Conservation (phyloP, 2,329 filamentous ascomycete genomes). For the Colletotrichum spinosum region DNA sequence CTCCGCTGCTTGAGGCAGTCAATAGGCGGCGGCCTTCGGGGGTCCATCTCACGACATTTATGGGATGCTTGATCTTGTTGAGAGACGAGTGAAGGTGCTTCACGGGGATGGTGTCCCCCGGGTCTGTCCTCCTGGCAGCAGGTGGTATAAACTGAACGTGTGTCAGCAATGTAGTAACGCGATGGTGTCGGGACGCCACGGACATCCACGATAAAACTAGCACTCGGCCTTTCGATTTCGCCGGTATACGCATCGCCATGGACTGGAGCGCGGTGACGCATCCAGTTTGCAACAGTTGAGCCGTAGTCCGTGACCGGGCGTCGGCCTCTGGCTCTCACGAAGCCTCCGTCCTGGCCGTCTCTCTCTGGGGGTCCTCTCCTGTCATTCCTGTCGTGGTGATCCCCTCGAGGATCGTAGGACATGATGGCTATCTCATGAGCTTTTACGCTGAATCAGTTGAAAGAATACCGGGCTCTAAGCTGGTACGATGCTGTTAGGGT, state of each 20-base stretch:
- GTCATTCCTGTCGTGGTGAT: conserved; percentile 56
- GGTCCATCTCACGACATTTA: conserved; percentile 98
- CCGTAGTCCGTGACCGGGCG: conserved; percentile 91
- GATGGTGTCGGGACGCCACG: conserved; percentile 48
- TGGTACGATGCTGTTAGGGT: conserved; percentile 10
- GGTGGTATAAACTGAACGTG: conserved; percentile 84
- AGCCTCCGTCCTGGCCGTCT: conserved; percentile 57
- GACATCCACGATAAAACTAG: conserved; percentile 91
- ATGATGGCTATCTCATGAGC: conserved; percentile 48
- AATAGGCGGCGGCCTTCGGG: conserved; percentile 92
- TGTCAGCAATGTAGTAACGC: conserved; percentile 8
- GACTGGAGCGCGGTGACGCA: conserved; percentile 74
- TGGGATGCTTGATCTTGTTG: conserved; percentile 97
- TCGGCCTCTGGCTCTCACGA: conserved; percentile 62
- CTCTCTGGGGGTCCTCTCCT: conserved; percentile 46
- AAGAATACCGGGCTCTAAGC: conserved; percentile 1
- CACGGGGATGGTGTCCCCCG: conserved; percentile 90
- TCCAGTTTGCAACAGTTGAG: conserved; percentile 90
- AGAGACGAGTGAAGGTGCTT: conserved; percentile 97
- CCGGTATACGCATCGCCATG: conserved; percentile 63
- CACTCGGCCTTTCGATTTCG: conserved; percentile 85
- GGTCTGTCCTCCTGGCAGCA: conserved; percentile 76
- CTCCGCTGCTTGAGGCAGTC: conserved; percentile 94
- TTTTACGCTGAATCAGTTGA: conserved; percentile 5
- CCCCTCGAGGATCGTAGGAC: conserved; percentile 67